phyloP scores from a whole-genome alignment of 768 basidiomycete genomes.

The Kwoniella heveanensis region DNA sequence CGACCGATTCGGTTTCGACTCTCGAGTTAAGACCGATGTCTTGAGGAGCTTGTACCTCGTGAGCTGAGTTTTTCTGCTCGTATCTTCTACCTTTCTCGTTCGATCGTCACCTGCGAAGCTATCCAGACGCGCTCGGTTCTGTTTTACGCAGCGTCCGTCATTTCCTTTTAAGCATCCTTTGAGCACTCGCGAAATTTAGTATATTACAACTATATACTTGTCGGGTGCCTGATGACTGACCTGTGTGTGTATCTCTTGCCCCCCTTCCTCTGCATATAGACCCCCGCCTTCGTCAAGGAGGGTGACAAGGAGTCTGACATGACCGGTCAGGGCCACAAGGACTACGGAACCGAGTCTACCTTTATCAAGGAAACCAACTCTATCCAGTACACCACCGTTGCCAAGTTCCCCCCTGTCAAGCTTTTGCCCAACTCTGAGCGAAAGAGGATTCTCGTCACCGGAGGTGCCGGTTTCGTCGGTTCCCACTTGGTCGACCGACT shows the following conservation, averaged over 20 bases:
- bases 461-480: constrained; percentile 98
- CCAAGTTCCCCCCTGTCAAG: constrained; percentile 89
- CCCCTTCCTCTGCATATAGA: constrained; percentile 21
- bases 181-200: neutral
- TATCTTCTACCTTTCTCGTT: neutral
- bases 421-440: constrained; percentile 73
- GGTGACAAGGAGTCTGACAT: constrained; percentile 28
- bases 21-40: constrained; percentile 73
- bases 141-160: neutral
- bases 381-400: constrained; percentile 89
- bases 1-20: constrained; percentile 85
- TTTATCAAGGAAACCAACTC: constrained; percentile 75
- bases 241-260: neutral
- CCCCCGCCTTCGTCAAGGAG: constrained; percentile 50
- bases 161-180: neutral
- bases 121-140: neutral
- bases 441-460: constrained; percentile 91
- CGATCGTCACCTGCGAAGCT: too few relatives aligned
- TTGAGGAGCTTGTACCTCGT: constrained; percentile 83
- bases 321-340: constrained; percentile 35
- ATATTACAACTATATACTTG: neutral
- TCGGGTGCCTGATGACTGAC: constrained; percentile 1
- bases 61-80: constrained; percentile 21
- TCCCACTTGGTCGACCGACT: constrained; percentile 95
- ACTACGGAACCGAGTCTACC: constrained; percentile 81